Conservation (phyloP, 2,329 filamentous ascomycete species). For the Berkeleyomyces rouxiae region DNA sequence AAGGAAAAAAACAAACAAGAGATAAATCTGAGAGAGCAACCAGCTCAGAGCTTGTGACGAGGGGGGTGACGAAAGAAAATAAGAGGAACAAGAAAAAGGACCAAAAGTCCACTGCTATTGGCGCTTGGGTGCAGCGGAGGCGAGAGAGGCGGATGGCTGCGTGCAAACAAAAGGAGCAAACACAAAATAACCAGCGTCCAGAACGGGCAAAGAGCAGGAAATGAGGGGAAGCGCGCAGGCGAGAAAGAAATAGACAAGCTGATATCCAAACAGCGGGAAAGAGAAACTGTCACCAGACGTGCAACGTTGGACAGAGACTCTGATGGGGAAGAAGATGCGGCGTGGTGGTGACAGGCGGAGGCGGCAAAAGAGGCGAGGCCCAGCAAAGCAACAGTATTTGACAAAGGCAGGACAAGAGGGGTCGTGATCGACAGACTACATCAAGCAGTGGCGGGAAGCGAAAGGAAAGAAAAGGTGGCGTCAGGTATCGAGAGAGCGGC, state of each 20-base stretch:
- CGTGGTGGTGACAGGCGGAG: background rate
- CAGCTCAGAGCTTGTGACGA: conserved; percentile 6
- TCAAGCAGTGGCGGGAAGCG: background rate
- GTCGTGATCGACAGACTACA: background rate
- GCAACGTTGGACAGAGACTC: background rate
- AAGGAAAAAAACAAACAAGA: background rate
- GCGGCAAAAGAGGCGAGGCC: background rate
- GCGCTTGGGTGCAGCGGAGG: conserved; percentile 2
- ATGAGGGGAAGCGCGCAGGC: background rate
- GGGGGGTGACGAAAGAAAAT: background rate
- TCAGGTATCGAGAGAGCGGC: background rate
- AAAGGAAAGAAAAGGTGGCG: background rate
- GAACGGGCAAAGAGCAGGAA: conserved; percentile 8
- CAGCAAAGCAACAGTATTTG: too few relatives aligned
- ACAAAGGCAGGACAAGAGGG: background rate
- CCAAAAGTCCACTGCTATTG: background rate
- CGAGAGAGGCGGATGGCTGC: background rate
- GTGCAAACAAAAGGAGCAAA: conserved; percentile 10
- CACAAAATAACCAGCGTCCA: conserved; percentile 2
- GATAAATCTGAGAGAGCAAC: conserved; percentile 5
- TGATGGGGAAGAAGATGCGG: background rate
- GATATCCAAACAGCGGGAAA: background rate
- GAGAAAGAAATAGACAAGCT: background rate
- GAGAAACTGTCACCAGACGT: background rate
- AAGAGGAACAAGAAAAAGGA: conserved; percentile 10